Conservation (phyloP, 1,139 yeast genomes). For the Pneumocystis canis region DNA sequence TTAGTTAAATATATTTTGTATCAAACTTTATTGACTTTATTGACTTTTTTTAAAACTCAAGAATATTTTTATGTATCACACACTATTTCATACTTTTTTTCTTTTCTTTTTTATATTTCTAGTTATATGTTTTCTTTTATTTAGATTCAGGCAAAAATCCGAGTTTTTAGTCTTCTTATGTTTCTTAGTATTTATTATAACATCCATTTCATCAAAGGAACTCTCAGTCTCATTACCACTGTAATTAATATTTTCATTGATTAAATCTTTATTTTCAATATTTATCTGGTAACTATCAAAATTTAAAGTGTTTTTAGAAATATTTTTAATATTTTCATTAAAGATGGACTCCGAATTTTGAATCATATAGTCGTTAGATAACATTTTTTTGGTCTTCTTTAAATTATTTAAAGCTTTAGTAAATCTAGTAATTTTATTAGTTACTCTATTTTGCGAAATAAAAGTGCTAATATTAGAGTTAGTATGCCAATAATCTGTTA, state of each 20-base stretch:
- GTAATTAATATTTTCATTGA: background rate
- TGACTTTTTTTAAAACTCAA: background rate
- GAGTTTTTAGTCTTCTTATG: background rate
- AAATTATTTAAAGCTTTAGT: background rate
- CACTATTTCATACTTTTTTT: background rate
- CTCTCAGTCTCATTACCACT: background rate
- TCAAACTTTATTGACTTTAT: background rate
- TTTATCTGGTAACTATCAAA: background rate
- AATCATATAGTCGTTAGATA: background rate
- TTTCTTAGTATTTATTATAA: background rate
- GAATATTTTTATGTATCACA: background rate
- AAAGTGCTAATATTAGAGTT: conserved; percentile 7
- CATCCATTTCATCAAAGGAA: background rate
- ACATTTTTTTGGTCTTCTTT: background rate
- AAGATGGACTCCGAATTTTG: background rate
- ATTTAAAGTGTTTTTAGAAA: background rate
- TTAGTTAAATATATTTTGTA: background rate
- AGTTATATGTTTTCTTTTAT: background rate
- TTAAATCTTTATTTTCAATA: background rate
- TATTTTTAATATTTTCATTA: background rate
- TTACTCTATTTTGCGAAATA: background rate
- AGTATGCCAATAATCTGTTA: conserved; percentile 38
- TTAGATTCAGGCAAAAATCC: background rate
- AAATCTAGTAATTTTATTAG: background rate
- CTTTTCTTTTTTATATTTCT: background rate